Percentiles rank a stretch among this genome's conserved stretches.
These are phyloP conservation scores for Fusarium avenaceum DNA, from an alignment of 2,329 filamentous ascomycete genomes.

Conservation along the genomic window DNA sequence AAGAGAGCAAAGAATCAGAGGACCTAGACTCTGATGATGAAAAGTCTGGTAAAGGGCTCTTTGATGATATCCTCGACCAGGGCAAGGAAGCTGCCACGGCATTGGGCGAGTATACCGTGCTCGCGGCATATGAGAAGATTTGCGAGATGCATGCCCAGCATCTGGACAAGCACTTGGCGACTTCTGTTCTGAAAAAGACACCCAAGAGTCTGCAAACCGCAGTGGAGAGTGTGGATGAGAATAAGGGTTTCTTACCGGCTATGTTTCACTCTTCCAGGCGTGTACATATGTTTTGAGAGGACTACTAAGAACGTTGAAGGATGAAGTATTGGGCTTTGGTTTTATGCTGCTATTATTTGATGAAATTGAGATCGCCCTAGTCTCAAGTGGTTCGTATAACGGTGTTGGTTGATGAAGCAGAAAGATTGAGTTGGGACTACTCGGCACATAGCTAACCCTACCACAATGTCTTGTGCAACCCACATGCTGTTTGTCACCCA, in stretches of 20 bases:
- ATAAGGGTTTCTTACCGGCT: constrained; percentile 7
- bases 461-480: no score
- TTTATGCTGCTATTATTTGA: no score
- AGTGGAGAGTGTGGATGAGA: constrained; percentile 10
- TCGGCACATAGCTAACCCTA: no score
- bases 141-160: constrained; percentile 13
- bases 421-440: no score
- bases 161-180: constrained; percentile 2
- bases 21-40: not conserved
- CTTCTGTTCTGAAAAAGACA: constrained; percentile 3
- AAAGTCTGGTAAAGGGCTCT: not conserved
- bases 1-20: not conserved
- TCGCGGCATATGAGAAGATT: constrained; percentile 1
- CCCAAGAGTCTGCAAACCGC: constrained; percentile 7
- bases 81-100: constrained; percentile 11
- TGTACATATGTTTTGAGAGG: constrained; percentile 8
- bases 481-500: no score
- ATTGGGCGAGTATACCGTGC: constrained; percentile 4
- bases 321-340: no score
- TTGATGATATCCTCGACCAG: constrained; percentile 10
- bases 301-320: accelerated
- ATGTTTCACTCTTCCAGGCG: constrained; percentile 14
- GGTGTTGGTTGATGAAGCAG: no score
- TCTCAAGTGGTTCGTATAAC: no score
- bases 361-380: no score